These are phyloP conservation scores for Botrytis pseudocinerea DNA, from an alignment of 2,329 filamentous ascomycete genomes.

Conservation along the genomic window DNA sequence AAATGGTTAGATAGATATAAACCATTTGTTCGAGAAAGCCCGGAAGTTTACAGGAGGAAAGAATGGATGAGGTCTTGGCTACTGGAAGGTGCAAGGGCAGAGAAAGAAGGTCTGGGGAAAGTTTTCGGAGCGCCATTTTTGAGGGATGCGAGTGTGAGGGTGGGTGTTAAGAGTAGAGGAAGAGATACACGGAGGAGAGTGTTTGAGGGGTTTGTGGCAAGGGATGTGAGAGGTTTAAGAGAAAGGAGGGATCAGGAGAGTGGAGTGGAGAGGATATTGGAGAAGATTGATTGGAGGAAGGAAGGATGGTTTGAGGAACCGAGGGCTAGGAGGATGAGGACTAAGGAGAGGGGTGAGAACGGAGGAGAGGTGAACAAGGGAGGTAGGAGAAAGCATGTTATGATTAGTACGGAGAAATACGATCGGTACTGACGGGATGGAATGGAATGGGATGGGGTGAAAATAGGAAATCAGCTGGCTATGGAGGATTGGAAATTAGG, in stretches of 20 bases:
- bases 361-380: not conserved
- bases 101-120: not conserved
- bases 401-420: slow-evolving; percentile 10
- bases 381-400: not conserved
- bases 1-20: not conserved
- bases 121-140: not conserved
- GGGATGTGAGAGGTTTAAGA: not conserved
- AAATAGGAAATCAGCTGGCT: not conserved
- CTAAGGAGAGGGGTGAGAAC: not conserved
- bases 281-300: slow-evolving; percentile 13
- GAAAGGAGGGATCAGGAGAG: not conserved
- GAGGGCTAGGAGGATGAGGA: not conserved
- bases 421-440: not conserved
- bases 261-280: not conserved
- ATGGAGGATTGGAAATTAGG: not conserved
- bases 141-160: not conserved
- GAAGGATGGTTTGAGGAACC: slow-evolving; percentile 14
- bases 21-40: not conserved
- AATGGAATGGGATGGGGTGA: not conserved
- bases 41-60: not conserved
- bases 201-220: slow-evolving; percentile 1
- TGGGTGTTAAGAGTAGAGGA: not conserved
- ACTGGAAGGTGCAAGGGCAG: not conserved
- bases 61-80: slow-evolving; percentile 1
- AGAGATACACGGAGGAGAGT: slow-evolving; percentile 4